Conservation (phyloP, 2,329 filamentous ascomycete species). For the Hawksworthiomyces lignivorus region DNA sequence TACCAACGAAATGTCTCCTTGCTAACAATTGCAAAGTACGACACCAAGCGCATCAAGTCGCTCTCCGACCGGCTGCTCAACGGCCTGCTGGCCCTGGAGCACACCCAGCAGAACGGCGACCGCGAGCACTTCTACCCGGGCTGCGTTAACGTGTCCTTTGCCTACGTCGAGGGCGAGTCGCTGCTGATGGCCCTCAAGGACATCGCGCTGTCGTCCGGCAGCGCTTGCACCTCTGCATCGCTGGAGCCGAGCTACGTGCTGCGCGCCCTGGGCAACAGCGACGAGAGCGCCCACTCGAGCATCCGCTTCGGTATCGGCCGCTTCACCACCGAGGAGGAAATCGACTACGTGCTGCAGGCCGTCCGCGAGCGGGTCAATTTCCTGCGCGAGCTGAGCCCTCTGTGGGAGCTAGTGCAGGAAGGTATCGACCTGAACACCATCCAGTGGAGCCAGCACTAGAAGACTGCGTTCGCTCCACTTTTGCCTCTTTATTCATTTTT, state of each 20-base stretch:
- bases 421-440: conserved; percentile 93
- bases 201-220: conserved; percentile 92
- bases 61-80: conserved; percentile 79
- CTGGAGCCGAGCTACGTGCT: conserved; percentile 95
- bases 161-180: conserved; percentile 96
- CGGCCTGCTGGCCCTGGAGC: conserved; percentile 80
- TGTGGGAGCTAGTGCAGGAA: conserved; percentile 98
- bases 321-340: conserved; percentile 91
- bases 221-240: conserved; percentile 93
- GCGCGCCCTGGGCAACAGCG: conserved; percentile 86
- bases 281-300: conserved; percentile 95
- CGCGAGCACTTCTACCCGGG: conserved; percentile 80
- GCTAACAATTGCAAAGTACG: conserved; percentile 58
- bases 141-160: conserved; percentile 97
- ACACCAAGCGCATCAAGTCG: conserved; percentile 71
- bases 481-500: no score
- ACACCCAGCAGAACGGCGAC: conserved; percentile 87
- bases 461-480: no score
- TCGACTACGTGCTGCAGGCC: conserved; percentile 94
- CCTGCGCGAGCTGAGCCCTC: conserved; percentile 84
- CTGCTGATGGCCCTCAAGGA: conserved; percentile 98
- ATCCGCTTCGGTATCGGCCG: conserved; percentile 96
- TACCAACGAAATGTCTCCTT: no score
- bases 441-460: conserved; percentile 90
- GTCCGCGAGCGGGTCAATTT: conserved; percentile 87